Base-by-base conservation (phyloP, 805 yeast genomes). In the Candida lessepsii region DNA sequence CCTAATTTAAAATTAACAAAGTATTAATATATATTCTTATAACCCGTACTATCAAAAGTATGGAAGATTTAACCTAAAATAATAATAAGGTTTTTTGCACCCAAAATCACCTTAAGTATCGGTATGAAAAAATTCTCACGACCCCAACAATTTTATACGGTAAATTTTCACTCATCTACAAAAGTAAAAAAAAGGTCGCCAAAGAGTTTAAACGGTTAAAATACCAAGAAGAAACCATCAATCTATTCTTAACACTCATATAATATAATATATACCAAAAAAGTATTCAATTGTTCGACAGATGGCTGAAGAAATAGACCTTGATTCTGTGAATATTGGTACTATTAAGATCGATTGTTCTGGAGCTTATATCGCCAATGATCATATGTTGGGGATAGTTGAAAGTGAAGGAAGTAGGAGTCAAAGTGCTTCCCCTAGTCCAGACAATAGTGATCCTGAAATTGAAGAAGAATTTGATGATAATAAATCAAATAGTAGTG, bases 301-400 rank as follows among this genome's bases (percentile, higher is more conserved):
- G 13, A 37, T 37, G 41, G 23, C 31, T n/a, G 41, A 37, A 31
- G 41, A 33, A 6, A 15, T 34, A 5, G 51, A 56, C 34, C 49
- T 57, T 28, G 58, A 56, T 30, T 41, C 40, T 15, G 63, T 50
- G 6, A 50, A 56, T 35, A 57, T 61, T 9, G 75, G 75, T 4
- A 66, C 69, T 9, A 64, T 70, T 34, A 54, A 57, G 30, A 68
- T 70, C 36, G 75, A 70, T 41, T 67, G 73, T 50, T 62, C 70
- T 2, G 74, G 73, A 5, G 74, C 75, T 0, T 70, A 58, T 42
- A 70, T 70, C 7, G 75, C 71, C 40, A 69, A 68, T 42, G 73
- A 68, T 46, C 60, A 62, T 38, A 47, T 68, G 34, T 47, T 67
- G 19, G 52, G 62, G 21, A 57, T 37, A 14, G 29, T 36, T 15